Evolutionary conservation across 495 filamentous ascomycete species (phyloP), one percentile per base, ranked within the genome.

Genomic region (Daldinia loculata): DNA sequence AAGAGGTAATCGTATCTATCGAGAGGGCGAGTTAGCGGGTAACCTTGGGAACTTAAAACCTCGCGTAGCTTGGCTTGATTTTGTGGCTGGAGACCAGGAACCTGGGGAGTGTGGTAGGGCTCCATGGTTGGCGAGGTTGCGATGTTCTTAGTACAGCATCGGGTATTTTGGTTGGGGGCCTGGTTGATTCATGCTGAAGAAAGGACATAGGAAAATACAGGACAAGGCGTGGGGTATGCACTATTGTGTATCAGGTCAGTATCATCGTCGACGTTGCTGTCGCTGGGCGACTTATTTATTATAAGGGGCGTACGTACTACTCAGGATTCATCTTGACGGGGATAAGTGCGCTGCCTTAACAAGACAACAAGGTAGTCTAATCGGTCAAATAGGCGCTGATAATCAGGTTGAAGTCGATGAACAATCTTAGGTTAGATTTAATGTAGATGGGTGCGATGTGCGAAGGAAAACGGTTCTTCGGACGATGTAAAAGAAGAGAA

Each of bases 1-100:
- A 99, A 99, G 75, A 99, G 93, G 80, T 98, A 99, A 80, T 99
- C 95, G 90, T 98, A 99, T 97, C 95, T 98, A 80, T 71, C 60
- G 74, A 67, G 34, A 53, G 41, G 39, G 43, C 17, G 61, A 36
- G 66, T 74, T 36, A 74, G 71, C 50, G 34, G 27, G 12, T 26
- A n/a, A 39, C 51, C 48, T 51, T 68, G 65, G 67, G 58, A n/a
- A 60, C 56, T 60, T 66, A 72, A 27, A 36, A 75, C 56, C 59
- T 77, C 56, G 22, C 58, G 45, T 11, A 75, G 62, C 56, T 71
- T 74, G 43, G 65, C 62, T 41, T 77, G 61, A 26, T 69, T 67
- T 17, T 48, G 51, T 34, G 65, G 67, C 45, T 69, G 61, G 22
- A 74, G 62, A 39, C 73, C 63, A 51, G 43, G 24, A 19, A 61